Conservation (phyloP, 2,329 filamentous ascomycete genomes). For the Colletotrichum euphorbiae region DNA sequence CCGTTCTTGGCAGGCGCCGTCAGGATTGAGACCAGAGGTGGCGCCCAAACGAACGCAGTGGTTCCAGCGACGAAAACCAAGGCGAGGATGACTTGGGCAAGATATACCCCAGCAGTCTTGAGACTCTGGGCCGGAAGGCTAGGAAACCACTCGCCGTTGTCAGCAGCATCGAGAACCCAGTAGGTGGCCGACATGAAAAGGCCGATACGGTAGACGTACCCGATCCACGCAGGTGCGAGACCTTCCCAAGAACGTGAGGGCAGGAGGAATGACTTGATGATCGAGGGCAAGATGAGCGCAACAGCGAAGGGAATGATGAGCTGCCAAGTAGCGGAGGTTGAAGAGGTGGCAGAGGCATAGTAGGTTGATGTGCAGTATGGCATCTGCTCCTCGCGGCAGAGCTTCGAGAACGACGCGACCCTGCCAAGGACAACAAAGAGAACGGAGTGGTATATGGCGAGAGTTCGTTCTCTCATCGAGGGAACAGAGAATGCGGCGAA, state of each 20-base stretch:
- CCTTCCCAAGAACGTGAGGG: slow-evolving; percentile 91
- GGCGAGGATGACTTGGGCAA: slow-evolving; percentile 84
- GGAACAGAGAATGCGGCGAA: slow-evolving; percentile 81
- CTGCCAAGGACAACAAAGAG: slow-evolving; percentile 84
- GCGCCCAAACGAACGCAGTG: slow-evolving; percentile 86
- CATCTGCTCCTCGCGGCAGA: slow-evolving; percentile 99
- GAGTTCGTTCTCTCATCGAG: slow-evolving; percentile 72
- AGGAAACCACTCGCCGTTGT: slow-evolving; percentile 85
- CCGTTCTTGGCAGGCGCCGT: slow-evolving; percentile 57
- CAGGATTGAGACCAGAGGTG: slow-evolving; percentile 83
- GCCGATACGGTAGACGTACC: slow-evolving; percentile 79
- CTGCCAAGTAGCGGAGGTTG: slow-evolving; percentile 93
- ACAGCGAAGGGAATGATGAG: slow-evolving; percentile 82
- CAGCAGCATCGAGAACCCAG: slow-evolving; percentile 90
- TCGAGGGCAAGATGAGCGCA: slow-evolving; percentile 76
- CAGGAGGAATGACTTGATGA: slow-evolving; percentile 83
- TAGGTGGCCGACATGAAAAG: slow-evolving; percentile 82
- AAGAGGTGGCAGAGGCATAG: slow-evolving; percentile 91
- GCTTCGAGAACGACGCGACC: slow-evolving; percentile 85
- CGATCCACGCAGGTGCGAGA: slow-evolving; percentile 86
- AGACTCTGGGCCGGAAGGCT: slow-evolving; percentile 68
- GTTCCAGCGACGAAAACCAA: slow-evolving; percentile 86
- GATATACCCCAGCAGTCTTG: slow-evolving; percentile 79
- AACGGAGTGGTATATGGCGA: slow-evolving; percentile 87
- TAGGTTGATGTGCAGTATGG: slow-evolving; percentile 95